Evolutionary conservation across 768 basidiomycete genomes (phyloP).

Genomic region (Rhodocollybia butyracea): DNA sequence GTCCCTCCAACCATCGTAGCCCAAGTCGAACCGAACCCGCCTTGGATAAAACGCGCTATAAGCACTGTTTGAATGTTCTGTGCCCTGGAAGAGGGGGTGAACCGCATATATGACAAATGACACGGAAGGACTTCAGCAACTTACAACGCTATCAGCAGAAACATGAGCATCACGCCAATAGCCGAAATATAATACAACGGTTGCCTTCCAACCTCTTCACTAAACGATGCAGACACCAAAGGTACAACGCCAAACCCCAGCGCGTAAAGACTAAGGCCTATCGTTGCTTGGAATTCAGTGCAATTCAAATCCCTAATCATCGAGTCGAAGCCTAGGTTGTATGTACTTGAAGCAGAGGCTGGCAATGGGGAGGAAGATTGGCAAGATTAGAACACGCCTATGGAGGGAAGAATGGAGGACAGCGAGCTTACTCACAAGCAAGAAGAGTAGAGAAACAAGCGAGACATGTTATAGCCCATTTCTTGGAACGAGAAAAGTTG

Average conservation of each 20-base stretch:
- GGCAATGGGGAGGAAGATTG: background rate
- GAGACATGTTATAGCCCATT: conserved; percentile 44
- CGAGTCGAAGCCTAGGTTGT: conserved; percentile 50
- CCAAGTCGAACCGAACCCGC: conserved; percentile 66
- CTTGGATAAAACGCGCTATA: conserved; percentile 60
- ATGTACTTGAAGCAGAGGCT: conserved; percentile 52
- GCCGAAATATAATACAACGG: conserved; percentile 54
- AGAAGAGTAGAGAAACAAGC: conserved; percentile 47
- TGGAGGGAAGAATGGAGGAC: background rate
- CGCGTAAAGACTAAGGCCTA: conserved; percentile 50
- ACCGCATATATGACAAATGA: too few species aligned
- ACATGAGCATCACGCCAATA: conserved; percentile 48
- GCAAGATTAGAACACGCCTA: background rate
- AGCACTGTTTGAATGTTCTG: conserved; percentile 63
- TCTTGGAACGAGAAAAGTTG: conserved; percentile 32
- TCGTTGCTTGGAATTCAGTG: conserved; percentile 40
- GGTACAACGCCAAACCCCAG: conserved; percentile 64
- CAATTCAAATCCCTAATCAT: conserved; percentile 53
- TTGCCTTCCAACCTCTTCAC: conserved; percentile 69
- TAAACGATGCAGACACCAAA: conserved; percentile 64
- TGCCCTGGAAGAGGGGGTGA: conserved; percentile 22
- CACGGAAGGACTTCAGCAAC: conserved; percentile 12
- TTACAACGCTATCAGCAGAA: conserved; percentile 44
- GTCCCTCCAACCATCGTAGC: conserved; percentile 76
- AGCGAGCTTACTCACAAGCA: conserved; percentile 31